Evolutionary conservation across 441 rosid species (phyloP), one percentile per base, ranked within the genome.

Genomic region (Pelargonium cotyledonis): DNA sequence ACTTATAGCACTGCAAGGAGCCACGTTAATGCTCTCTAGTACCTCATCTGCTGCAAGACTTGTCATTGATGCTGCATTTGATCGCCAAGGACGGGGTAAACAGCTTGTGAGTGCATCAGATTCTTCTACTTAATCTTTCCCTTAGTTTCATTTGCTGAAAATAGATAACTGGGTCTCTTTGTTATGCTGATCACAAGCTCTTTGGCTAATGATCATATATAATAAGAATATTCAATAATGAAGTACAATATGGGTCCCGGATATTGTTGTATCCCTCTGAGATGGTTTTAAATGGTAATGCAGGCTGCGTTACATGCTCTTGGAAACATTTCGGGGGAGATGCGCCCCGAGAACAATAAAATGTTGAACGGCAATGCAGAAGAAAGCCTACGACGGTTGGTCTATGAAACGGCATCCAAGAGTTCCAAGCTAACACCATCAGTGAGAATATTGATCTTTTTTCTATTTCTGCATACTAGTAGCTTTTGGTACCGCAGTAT

Each of bases 281-380:
- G 8, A 19, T 66, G 63, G 18, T 68, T 71, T 72, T 65, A 64
- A 63, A 76, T 81, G 78, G 75, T 68, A 63, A 73, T 58, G 19
- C 84, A 91, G 98, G 92, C 95, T 75, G 95, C 95, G 35, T 77
- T 93, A 73, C 92, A 88, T 75, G 87, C 95, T 73, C 80, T 91
- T 73, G 98, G 84, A 69, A 82, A 88, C 77, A 82, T 91, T 15
- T 80, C 85, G 14, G 98, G 97, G 72, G 90, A 89, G 81, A 65
- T 78, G 60, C 83, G 91, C 41, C 66, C 89, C 19, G 90, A 78
- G 29, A 80, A 79, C 70, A 78, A 75, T 68, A 70, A 73, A 19
- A 67, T 87, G 65, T 81, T 91, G 57, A 79, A 71, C 75, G 80
- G 65, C 72, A 81, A 74, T 64, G 90, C 96, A 7, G 98, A 94